A percentile compares a stretch with the other conserved stretches of the same genome.
Evolutionary conservation across 169 alveolate genomes (phyloP).

Genomic region (Theileria parva): DNA sequence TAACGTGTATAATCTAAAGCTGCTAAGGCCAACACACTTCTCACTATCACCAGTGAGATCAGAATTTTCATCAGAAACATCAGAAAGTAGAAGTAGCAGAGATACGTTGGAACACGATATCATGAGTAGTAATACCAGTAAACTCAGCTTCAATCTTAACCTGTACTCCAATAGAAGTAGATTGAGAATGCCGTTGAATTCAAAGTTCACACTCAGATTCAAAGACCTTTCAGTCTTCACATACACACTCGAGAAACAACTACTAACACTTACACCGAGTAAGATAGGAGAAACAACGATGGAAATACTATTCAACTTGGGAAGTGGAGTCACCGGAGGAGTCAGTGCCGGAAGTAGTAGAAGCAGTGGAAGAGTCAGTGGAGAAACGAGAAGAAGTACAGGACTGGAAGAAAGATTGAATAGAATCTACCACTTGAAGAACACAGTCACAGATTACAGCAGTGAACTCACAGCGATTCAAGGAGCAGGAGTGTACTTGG

Average conservation of each 20-base stretch:
- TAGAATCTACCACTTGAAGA: background rate
- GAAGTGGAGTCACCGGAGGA: background rate
- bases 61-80: background rate
- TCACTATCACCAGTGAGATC: background rate
- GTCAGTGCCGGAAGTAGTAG: background rate
- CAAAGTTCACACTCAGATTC: slow-evolving; percentile 3
- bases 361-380: background rate
- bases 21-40: slow-evolving; percentile 15
- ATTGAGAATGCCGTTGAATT: slow-evolving; percentile 1
- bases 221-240: slow-evolving; percentile 10
- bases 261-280: background rate
- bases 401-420: background rate
- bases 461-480: background rate
- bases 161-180: background rate
- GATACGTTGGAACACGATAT: background rate
- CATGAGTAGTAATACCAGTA: background rate
- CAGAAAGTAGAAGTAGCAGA: background rate
- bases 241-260: background rate
- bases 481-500: slow-evolving; percentile 10
- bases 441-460: background rate
- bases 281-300: slow-evolving; percentile 1
- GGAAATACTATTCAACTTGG: background rate
- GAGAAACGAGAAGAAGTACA: background rate
- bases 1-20: background rate
- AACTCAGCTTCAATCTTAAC: background rate